Base-by-base conservation (phyloP, 2,329 filamentous ascomycete species). In the Aspergillus vadensis region DNA sequence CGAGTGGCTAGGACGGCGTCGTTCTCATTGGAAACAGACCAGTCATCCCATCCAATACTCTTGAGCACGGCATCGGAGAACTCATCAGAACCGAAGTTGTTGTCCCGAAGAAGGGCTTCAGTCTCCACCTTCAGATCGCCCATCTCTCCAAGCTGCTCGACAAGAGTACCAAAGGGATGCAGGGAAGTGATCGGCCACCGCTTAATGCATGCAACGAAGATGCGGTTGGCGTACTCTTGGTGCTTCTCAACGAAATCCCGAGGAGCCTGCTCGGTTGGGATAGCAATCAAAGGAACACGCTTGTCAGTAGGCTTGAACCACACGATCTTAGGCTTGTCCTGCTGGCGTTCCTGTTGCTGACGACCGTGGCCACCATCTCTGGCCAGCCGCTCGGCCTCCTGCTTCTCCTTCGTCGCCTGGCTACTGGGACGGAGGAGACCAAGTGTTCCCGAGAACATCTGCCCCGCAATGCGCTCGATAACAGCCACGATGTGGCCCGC, bases 231-330 rank as follows among this genome's bases (percentile, higher is more conserved):
- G 71, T 98, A 99, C 30, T 97, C 92, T 76, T 97, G 92, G 76
- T 99, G 95, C 78, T 95, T 97, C 82, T 99, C 95, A 27, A 99
- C 95, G 71, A 99, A 99, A 79, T 98, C 95, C 38, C 92, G 90
- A 19, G 95, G 95, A 8, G 95, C 95, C 79, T 99, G 95, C 77
- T 99, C 95, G 3, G 95, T 99, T 1, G 95, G 95, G 66, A 99
- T 99, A 57, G 95, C 95, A 77, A 99, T 99, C 67, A 99, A 83
- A 53, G 95, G 95, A 51, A 99, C 95, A 73, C 95, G 92, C 86
- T 99, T 98, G 80, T 99, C 95, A 1, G 95, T 99, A 60, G 95
- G 95, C 83, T 99, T 99, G 83, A 99, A 99, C 95, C 95, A 99
- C 44, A 99, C 95, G 79, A 99, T 99, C 87, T 99, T 99, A 65